phyloP scores from a whole-genome alignment of 2,329 filamentous ascomycete species.

The Purpureocillium lavendulum region DNA sequence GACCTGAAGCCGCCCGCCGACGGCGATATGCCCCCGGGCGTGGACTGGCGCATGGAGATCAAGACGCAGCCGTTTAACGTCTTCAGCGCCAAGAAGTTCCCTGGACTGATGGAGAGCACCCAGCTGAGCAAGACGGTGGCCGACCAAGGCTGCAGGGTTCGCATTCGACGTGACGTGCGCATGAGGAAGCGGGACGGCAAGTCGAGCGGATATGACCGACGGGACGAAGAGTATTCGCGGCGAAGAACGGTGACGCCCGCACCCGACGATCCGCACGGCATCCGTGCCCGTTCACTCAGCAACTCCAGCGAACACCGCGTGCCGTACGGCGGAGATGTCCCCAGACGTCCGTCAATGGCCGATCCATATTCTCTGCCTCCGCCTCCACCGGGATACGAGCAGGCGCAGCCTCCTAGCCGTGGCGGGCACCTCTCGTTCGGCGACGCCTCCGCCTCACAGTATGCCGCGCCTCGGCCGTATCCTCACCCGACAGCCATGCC shows the following conservation, averaged over 20 bases:
- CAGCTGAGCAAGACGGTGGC: slow-evolving; percentile 81
- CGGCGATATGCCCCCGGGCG: slow-evolving; percentile 40
- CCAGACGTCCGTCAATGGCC: slow-evolving; percentile 38
- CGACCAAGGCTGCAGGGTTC: slow-evolving; percentile 92
- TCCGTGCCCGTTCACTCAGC: slow-evolving; percentile 51
- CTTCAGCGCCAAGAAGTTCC: slow-evolving; percentile 97
- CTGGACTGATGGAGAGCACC: slow-evolving; percentile 85
- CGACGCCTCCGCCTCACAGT: slow-evolving; percentile 21
- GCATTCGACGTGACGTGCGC: slow-evolving; percentile 87
- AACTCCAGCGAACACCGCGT: slow-evolving; percentile 44
- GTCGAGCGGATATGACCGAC: slow-evolving; percentile 44
- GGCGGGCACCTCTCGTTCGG: slow-evolving; percentile 26
- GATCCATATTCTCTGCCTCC: slow-evolving; percentile 33
- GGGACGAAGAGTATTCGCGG: slow-evolving; percentile 54
- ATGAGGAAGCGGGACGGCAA: slow-evolving; percentile 81
- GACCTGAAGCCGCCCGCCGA: slow-evolving; percentile 43
- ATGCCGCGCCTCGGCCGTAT: slow-evolving; percentile 28
- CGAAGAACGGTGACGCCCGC: slow-evolving; percentile 27
- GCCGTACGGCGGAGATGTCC: slow-evolving; percentile 29
- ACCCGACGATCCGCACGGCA: slow-evolving; percentile 19
- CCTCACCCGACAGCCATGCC: slow-evolving; percentile 24
- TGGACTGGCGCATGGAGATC: slow-evolving; percentile 83
- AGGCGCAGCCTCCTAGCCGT: slow-evolving; percentile 13
- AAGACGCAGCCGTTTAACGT: slow-evolving; percentile 83
- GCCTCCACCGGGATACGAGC: slow-evolving; percentile 24